A percentile compares a stretch with the other conserved stretches of the same genome.
Conservation (phyloP, 805 yeast species). For the Starmera pachycereana region DNA sequence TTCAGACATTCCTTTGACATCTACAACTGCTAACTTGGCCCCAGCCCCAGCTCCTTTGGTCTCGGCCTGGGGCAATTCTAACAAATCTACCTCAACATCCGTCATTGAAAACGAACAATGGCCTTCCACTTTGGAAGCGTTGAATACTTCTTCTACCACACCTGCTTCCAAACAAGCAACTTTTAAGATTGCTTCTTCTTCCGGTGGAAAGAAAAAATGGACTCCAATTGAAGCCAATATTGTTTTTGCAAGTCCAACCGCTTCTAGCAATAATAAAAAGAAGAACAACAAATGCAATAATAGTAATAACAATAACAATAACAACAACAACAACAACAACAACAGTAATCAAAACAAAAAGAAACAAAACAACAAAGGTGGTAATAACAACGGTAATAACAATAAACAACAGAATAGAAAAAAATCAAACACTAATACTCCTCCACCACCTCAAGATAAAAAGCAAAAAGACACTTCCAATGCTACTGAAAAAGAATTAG, state of each 20-base stretch:
- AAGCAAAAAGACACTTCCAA: background rate
- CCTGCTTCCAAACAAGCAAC: background rate
- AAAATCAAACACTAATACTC: too few relatives aligned
- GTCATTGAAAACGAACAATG: conserved; percentile 9
- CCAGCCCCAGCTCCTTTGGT: conserved; percentile 20
- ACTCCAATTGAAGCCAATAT: conserved; percentile 51
- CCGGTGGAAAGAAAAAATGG: conserved; percentile 48
- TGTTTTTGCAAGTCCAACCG: conserved; percentile 21
- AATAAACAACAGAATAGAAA: conserved; percentile 1
- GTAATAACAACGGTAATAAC: conserved; percentile 1
- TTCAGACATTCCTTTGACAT: background rate
- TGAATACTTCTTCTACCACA: background rate
- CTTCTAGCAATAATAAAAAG: conserved; percentile 1
- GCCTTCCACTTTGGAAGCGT: conserved; percentile 10
- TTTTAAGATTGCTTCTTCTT: background rate
- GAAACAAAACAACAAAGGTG: background rate
- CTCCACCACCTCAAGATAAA: background rate
- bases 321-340: background rate
- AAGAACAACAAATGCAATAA: background rate
- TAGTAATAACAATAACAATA: conserved; percentile 3
- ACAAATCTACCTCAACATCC: conserved; percentile 1
- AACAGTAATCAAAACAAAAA: background rate
- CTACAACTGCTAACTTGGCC: conserved; percentile 13
- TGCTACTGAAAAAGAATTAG: background rate
- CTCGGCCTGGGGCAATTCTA: conserved; percentile 15